Base-by-base conservation (phyloP, 257 asterid species). In the Scutellaria baicalensis region DNA sequence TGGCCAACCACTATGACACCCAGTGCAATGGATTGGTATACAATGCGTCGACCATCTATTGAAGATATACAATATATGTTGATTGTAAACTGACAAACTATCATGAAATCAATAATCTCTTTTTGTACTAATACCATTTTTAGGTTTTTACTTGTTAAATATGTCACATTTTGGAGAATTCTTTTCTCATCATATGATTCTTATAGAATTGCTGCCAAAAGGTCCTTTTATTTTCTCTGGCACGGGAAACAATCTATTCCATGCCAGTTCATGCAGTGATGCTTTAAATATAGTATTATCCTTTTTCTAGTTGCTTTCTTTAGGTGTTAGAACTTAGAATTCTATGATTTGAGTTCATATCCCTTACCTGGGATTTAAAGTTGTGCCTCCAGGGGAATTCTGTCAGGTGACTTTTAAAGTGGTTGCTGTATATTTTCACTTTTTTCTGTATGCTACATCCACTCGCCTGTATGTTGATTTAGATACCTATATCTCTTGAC, bases 21-120 rank as follows among this genome's bases (percentile, higher is more conserved):
- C 54, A 14, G 35, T 73, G 51, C n/a, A 33, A 27, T 64, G 48
- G 47, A 43, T 63, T 48, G 27, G 67, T 39, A 68, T 75, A 39
- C 40, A 60, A n/a, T 51, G 14, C 40, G 17, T 65, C 33, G 33
- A 49, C 20, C 45, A 69, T 70, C 14, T 38, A 16, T 44, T 57
- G 45, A 17, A 42, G 14, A 23, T 35, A 17, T 39, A 49, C 36
- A 44, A 44, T 35, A 7, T 11, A 47, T 23, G 48, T 64, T 52
- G 52, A 63, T 47, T 9, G 20, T 20, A 33, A 6, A 21, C 4
- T 40, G 12, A 38, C 49, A 21, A 52, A 40, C 49, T 51, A 13
- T 58, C 51, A 51, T 64, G 59, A 54, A 20, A 40, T 48, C 62
- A 13, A 23, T 9, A 0, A 40, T 39, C 9, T 64, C 59, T 49